Evolutionary conservation across 2,329 filamentous ascomycete species (phyloP).

Genomic region (Juglanconis oblonga): DNA sequence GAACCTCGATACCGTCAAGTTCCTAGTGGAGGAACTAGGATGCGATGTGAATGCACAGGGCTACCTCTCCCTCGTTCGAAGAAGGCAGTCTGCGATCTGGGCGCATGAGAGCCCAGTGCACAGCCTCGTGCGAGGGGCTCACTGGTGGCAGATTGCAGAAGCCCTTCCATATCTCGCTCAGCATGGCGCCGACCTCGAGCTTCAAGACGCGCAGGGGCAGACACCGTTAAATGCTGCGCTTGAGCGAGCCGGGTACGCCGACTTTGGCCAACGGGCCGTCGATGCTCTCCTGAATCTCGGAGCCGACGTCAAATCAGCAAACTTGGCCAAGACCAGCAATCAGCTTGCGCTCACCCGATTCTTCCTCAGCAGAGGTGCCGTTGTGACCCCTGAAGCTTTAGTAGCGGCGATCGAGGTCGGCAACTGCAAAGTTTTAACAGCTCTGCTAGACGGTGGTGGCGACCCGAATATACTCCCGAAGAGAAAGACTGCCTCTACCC

Average conservation of each 20-base stretch:
- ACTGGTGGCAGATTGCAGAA: background rate
- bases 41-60: background rate
- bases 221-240: background rate
- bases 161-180: background rate
- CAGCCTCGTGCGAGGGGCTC: background rate
- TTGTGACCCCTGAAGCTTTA: background rate
- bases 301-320: background rate
- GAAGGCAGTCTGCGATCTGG: background rate
- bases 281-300: background rate
- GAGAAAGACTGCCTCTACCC: no score
- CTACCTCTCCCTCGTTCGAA: background rate
- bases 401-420: no score
- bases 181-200: background rate
- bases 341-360: background rate
- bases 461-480: no score
- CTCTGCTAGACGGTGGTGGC: no score
- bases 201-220: background rate
- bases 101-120: background rate
- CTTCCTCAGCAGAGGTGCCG: background rate
- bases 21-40: slow-evolving; percentile 1
- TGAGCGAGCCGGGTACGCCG: background rate
- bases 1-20: slow-evolving; percentile 1
- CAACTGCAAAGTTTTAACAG: no score
- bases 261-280: background rate
- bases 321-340: background rate